Base-by-base conservation (phyloP, 148 eudicot genomes). In the Silene uniflora region DNA sequence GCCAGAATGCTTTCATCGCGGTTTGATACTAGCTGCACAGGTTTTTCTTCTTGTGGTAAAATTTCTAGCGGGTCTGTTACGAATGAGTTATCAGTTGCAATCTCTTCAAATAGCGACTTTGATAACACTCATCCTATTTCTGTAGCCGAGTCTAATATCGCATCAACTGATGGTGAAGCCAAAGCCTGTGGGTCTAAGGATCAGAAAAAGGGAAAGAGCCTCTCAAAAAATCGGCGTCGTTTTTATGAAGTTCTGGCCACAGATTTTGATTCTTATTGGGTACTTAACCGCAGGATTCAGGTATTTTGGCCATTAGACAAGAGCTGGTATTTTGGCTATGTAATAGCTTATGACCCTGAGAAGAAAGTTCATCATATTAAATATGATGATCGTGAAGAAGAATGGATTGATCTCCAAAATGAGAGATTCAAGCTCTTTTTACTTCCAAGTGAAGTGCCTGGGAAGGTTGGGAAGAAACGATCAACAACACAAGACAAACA, bases 1-100 rank as follows among this genome's bases (percentile, higher is more conserved):
- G 97, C 98, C 7, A 91, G 86, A 84, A 96, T 96, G 99, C 98
- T 96, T 49, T 96, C 99, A 32, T 96, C 98, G 76, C 88, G 97
- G 72, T 96, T 96, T 85, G 94, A 92, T 79, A 92, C 97, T 10
- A 87, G 90, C 58, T 92, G 96, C 74, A 89, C 94, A 32, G 86
- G 85, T 10, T 82, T 81, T 79, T 78, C 90, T 62, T 78, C 85
- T 12, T 82, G 86, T 52, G 83, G 82, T 71, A 85, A 69, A 74
- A 75, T 84, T 77, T 79, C 85, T 63, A 78, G 62, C 14, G 73
- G 80, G 63, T 80, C 84, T 42, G 63, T 83, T 74, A 35, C 72
- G 14, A 79, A 85, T 74, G 89, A 84, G 29, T 44, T 79, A 27
- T 79, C 89, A 25, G 73, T 32, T 44, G 47, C 63, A 11, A 55